A percentile compares a stretch with the other conserved stretches of the same genome.
These are phyloP conservation scores for Periconia macrospinosa DNA, from an alignment of 2,329 filamentous ascomycete genomes.

Conservation along the genomic window DNA sequence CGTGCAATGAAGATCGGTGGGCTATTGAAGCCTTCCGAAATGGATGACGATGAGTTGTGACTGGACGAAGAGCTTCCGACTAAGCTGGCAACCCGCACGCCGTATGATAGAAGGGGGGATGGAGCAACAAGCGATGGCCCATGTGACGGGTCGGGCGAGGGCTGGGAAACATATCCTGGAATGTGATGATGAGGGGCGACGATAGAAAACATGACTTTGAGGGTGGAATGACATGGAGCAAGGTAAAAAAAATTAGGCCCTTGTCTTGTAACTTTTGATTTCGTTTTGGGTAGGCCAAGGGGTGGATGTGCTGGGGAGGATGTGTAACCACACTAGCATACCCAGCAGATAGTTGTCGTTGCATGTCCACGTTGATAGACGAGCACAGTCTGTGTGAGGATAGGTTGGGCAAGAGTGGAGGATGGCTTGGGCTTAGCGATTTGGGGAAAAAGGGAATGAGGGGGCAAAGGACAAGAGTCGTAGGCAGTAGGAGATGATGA, in stretches of 20 bases:
- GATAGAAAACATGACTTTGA: not conserved
- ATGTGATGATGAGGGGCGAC: not conserved
- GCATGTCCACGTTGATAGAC: conserved; percentile 22
- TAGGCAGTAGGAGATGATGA: not conserved
- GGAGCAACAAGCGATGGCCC: conserved; percentile 10
- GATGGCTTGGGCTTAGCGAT: too few relatives aligned
- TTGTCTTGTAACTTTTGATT: conserved; percentile 28
- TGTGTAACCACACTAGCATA: conserved; percentile 10
- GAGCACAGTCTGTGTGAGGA: not conserved
- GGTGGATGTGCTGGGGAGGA: conserved; percentile 6
- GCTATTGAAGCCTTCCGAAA: conserved; percentile 93
- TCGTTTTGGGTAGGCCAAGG: conserved; percentile 2
- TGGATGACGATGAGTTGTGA: conserved; percentile 85
- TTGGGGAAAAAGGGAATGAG: not conserved
- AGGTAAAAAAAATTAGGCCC: not conserved
- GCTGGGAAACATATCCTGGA: conserved; percentile 61
- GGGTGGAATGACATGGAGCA: not conserved
- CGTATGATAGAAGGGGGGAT: conserved; percentile 28
- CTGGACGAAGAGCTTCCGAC: conserved; percentile 54
- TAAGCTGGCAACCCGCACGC: conserved; percentile 40
- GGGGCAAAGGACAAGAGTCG: not conserved
- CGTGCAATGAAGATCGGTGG: conserved; percentile 93
- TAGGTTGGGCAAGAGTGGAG: too few relatives aligned
- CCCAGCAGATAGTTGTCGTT: conserved; percentile 7
- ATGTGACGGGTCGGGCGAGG: conserved; percentile 51